Conservation (phyloP, 2,329 filamentous ascomycete genomes). For the Alternaria triticina region DNA sequence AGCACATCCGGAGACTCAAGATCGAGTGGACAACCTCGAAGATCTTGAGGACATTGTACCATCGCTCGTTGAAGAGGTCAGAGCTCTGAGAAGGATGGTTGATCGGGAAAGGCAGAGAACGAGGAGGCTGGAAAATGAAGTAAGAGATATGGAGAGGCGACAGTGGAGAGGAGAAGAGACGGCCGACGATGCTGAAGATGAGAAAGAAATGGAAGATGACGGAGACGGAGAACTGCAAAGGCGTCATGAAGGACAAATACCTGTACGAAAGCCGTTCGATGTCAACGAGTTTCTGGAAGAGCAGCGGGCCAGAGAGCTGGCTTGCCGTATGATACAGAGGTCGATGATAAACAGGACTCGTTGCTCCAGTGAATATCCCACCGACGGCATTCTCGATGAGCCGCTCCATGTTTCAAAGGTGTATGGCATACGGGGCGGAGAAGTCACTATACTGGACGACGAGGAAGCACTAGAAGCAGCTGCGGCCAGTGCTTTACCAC, state of each 20-base stretch:
- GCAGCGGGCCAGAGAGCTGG: neutral
- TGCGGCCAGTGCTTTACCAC: neutral
- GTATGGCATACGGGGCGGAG: neutral
- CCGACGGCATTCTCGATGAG: neutral
- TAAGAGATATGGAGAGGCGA: neutral
- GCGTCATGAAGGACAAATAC: neutral
- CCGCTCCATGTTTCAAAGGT: neutral
- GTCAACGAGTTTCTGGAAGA: neutral
- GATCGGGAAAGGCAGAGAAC: neutral
- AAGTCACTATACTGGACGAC: neutral
- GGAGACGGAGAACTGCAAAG: neutral
- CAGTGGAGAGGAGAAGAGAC: accelerated
- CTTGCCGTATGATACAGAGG: neutral
- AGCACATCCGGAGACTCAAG: neutral
- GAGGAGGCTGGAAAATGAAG: neutral
- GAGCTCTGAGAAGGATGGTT: neutral
- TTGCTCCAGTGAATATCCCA: accelerated
- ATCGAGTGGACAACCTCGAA: neutral
- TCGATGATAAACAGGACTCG: neutral
- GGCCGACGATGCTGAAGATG: neutral
- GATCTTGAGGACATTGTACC: neutral
- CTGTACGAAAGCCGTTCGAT: neutral
- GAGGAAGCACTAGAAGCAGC: neutral
- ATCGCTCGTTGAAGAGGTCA: neutral
- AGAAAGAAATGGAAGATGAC: neutral